Conservation (phyloP, 352 stramenopile species). For the Globisporangium cylindrosporum region DNA sequence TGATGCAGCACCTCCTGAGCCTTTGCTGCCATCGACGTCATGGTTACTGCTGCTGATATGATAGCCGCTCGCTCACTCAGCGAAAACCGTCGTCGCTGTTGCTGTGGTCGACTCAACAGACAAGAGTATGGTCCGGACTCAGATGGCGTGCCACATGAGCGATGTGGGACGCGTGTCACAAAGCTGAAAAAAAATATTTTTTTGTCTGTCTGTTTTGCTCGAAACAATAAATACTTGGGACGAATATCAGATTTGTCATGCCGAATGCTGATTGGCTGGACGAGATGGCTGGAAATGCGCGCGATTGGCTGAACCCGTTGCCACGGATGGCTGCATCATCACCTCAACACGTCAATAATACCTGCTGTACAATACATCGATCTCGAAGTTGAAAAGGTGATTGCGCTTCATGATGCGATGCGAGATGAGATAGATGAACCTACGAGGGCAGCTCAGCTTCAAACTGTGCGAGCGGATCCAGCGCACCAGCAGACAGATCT, state of each 20-base stretch:
- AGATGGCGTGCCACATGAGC: background rate
- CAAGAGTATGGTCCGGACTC: background rate
- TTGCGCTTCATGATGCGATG: background rate
- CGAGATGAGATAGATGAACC: background rate
- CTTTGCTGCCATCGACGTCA: conserved; percentile 1
- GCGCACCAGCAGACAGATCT: background rate
- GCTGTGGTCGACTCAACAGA: conserved; percentile 1
- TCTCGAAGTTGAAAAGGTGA: background rate
- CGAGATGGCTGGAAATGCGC: no score
- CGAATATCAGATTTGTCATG: background rate
- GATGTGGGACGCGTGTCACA: background rate
- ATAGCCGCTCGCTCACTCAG: background rate
- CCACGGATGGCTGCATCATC: conserved; percentile 1
- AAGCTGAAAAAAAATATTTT: background rate
- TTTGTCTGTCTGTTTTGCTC: background rate
- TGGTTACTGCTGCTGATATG: background rate
- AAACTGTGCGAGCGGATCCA: background rate
- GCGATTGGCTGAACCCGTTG: background rate
- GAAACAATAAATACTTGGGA: background rate
- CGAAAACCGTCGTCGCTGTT: background rate
- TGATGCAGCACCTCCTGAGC: background rate
- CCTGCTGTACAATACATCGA: background rate
- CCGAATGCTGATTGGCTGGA: background rate
- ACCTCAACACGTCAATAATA: background rate
- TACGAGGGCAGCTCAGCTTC: background rate